phyloP scores from a whole-genome alignment of 202 grass and related monocot genomes.

The Carex sylvatica region DNA sequence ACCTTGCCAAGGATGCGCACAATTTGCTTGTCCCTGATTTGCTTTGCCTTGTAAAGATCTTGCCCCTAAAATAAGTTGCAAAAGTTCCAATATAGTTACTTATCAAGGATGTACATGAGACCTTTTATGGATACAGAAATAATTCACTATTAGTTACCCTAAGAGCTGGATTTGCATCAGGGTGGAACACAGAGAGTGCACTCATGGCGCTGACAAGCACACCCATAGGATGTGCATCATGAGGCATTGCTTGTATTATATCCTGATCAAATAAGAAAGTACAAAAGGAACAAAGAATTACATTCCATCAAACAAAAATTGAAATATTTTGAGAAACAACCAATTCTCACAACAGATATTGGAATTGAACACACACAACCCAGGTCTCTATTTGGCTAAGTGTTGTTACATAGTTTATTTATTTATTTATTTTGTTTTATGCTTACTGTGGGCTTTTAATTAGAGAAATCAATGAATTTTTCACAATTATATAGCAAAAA shows the following conservation, averaged over 20 bases:
- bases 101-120: neutral
- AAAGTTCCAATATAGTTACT: neutral
- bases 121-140: neutral
- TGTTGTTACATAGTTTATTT: neutral
- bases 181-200: conserved; percentile 93
- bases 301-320: neutral
- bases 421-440: neutral
- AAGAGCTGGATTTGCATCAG: conserved; percentile 97
- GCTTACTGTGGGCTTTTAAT: neutral
- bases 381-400: neutral
- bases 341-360: neutral
- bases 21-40: conserved; percentile 91
- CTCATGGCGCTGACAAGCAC: conserved; percentile 96
- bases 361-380: neutral
- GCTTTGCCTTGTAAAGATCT: conserved; percentile 83
- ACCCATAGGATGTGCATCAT: conserved; percentile 98
- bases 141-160: conserved; percentile 46
- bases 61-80: conserved; percentile 57
- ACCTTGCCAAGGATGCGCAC: conserved; percentile 89
- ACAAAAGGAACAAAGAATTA: neutral
- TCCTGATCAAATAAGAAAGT: conserved; percentile 44
- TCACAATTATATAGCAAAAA: neutral
- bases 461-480: neutral
- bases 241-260: conserved; percentile 96
- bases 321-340: neutral